Conservation (phyloP, 805 yeast species). For the Metschnikowia cerradonensis region DNA sequence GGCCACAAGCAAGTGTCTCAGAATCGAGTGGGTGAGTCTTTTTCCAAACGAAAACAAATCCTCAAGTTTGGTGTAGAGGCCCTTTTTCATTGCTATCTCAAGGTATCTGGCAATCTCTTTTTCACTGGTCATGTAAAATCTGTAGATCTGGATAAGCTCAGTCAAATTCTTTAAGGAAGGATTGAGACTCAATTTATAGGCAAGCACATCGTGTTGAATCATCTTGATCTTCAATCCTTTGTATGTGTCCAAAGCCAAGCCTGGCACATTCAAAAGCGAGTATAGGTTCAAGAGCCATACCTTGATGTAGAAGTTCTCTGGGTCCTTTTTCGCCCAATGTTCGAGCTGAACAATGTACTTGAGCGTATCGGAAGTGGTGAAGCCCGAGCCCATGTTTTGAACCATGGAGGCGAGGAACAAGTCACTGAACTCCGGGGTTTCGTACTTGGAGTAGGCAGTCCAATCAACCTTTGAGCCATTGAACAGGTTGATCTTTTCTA, state of each 20-base stretch:
- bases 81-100: slow-evolving; percentile 51
- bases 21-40: slow-evolving; percentile 48
- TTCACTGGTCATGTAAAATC: slow-evolving; percentile 53
- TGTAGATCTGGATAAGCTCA: slow-evolving; percentile 27
- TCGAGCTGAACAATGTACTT: slow-evolving; percentile 56
- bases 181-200: slow-evolving; percentile 44
- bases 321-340: slow-evolving; percentile 49
- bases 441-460: slow-evolving; percentile 3
- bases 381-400: slow-evolving; percentile 17
- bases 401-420: slow-evolving; percentile 13
- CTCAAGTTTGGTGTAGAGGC: slow-evolving; percentile 60
- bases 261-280: slow-evolving; percentile 50
- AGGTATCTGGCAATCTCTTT: slow-evolving; percentile 49
- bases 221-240: slow-evolving; percentile 59
- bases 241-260: slow-evolving; percentile 49
- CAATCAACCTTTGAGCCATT: slow-evolving; percentile 4
- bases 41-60: slow-evolving; percentile 61
- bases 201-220: slow-evolving; percentile 70
- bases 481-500: slow-evolving; percentile 10
- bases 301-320: slow-evolving; percentile 67
- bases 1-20: slow-evolving; percentile 35
- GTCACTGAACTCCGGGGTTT: slow-evolving; percentile 11
- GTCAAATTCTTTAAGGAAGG: slow-evolving; percentile 43
- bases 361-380: slow-evolving; percentile 21
- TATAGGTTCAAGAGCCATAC: slow-evolving; percentile 70